These are phyloP conservation scores for Megacollybia marginata DNA, from an alignment of 768 basidiomycete genomes.

Conservation along the genomic window DNA sequence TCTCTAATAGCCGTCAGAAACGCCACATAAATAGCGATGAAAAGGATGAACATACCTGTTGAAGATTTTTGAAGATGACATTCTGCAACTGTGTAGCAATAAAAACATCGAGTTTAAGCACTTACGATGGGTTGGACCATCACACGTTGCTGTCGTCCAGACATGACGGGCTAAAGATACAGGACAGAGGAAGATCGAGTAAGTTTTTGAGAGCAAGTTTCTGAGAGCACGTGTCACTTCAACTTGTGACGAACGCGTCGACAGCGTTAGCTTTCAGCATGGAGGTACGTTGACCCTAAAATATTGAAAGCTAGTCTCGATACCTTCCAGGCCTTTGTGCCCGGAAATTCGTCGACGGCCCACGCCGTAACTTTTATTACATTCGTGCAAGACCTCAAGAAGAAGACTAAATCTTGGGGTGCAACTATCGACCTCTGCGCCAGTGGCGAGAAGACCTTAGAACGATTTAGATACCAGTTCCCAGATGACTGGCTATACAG, in stretches of 20 bases:
- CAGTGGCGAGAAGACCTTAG: constrained; percentile 93
- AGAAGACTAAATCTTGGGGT: constrained; percentile 93
- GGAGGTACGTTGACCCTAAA: constrained; percentile 28
- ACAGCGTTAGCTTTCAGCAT: constrained; percentile 18
- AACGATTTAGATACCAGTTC: constrained; percentile 95
- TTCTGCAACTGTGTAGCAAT: constrained; percentile 42
- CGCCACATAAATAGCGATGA: constrained; percentile 6
- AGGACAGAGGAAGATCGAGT: constrained; percentile 4
- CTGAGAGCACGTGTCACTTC: neutral
- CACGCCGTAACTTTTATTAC: constrained; percentile 99
- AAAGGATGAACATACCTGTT: constrained; percentile 45
- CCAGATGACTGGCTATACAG: constrained; percentile 97
- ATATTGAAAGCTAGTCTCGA: neutral
- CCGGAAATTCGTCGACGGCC: constrained; percentile 88
- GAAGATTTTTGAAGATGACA: constrained; percentile 97
- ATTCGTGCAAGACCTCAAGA: constrained; percentile 98
- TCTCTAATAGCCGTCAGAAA: constrained; percentile 41
- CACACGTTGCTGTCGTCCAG: constrained; percentile 88
- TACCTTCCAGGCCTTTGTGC: constrained; percentile 50
- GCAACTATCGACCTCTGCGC: constrained; percentile 94
- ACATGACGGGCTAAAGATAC: constrained; percentile 51
- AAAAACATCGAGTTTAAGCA: constrained; percentile 7
- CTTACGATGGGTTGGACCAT: constrained; percentile 99
- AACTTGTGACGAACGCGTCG: constrained; percentile 25
- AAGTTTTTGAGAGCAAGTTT: neutral